Evolutionary conservation across 1,284 basidiomycete genomes (phyloP).

Genomic region (Ganoderma multipileum): DNA sequence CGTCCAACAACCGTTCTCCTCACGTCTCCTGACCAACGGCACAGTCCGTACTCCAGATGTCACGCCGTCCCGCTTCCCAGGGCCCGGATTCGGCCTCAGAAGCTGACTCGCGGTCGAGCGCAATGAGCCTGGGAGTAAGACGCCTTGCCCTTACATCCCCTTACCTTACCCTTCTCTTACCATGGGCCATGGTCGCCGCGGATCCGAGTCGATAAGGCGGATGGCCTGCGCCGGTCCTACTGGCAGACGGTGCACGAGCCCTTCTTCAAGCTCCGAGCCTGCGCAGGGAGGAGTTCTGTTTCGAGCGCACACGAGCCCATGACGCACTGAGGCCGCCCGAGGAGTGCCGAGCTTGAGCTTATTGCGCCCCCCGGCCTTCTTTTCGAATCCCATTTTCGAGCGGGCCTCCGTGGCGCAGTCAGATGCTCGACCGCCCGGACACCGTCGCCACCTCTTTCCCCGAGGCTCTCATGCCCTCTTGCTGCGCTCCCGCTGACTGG

Average conservation of each 20-base stretch:
- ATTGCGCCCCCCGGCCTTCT: neutral
- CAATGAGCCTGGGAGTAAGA: neutral
- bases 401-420: neutral
- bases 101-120: neutral
- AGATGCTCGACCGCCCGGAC: neutral
- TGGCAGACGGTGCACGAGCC: too few species aligned
- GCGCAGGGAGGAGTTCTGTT: neutral
- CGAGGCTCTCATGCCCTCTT: neutral
- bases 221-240: too few species aligned
- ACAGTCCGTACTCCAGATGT: neutral
- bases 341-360: slow-evolving; percentile 2
- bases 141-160: neutral
- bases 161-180: too few species aligned
- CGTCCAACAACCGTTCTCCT: neutral
- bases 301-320: neutral
- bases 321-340: neutral
- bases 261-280: too few species aligned
- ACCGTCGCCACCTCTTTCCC: neutral
- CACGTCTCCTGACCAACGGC: slow-evolving; percentile 1
- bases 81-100: neutral
- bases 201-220: neutral
- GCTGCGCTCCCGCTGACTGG: neutral
- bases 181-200: neutral
- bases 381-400: neutral
- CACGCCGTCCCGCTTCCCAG: neutral